Evolutionary conservation across 768 basidiomycete genomes (phyloP).

Genomic region (Lentinula guzmanii): DNA sequence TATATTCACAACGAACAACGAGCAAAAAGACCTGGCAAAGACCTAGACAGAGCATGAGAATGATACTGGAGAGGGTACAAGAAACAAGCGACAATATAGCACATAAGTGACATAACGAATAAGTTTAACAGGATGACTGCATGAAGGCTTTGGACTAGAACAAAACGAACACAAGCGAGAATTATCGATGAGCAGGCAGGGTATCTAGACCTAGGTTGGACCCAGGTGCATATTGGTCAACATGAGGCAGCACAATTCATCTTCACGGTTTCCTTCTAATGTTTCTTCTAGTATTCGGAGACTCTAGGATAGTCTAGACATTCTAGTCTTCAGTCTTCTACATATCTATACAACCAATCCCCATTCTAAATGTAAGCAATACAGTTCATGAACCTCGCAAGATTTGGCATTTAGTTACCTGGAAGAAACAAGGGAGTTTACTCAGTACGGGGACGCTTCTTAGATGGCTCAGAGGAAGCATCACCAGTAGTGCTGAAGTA

Average conservation of each 20-base stretch:
- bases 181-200: not conserved
- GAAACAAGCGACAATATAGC: not conserved
- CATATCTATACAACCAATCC: conserved; percentile 3
- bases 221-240: not conserved
- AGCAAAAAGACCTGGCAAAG: not conserved
- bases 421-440: conserved; percentile 6
- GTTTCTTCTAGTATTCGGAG: conserved; percentile 1
- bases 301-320: not conserved
- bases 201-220: not conserved
- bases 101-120: not conserved
- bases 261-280: not conserved
- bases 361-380: conserved; percentile 4
- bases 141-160: not conserved
- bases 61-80: not conserved
- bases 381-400: not conserved
- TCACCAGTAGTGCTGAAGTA: conserved; percentile 46
- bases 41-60: not conserved
- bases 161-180: not conserved
- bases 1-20: not conserved
- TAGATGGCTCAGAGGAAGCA: conserved; percentile 8
- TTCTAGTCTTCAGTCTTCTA: conserved; percentile 4
- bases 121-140: not conserved
- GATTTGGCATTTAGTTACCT: conserved; percentile 5
- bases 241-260: not conserved
- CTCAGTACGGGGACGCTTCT: conserved; percentile 11